A percentile compares a stretch with the other conserved stretches of the same genome.
phyloP scores from a whole-genome alignment of 768 basidiomycete genomes.

The Pulveroboletus sp. region DNA sequence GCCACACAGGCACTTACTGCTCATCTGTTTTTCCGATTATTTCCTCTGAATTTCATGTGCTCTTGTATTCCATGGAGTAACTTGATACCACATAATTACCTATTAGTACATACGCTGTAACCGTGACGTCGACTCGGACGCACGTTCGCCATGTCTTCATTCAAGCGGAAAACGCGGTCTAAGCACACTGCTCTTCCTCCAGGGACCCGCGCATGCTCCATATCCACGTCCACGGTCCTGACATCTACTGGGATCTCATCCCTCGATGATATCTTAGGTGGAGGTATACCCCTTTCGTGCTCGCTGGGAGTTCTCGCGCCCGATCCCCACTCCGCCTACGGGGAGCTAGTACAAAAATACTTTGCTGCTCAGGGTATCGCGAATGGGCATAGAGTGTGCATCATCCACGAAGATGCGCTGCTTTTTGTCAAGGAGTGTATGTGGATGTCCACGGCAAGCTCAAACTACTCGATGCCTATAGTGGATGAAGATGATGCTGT shows the following conservation, averaged over 20 bases:
- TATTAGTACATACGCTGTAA: constrained; percentile 10
- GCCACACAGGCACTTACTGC: too few species aligned
- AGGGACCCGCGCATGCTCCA: constrained; percentile 58
- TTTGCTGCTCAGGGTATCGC: constrained; percentile 85
- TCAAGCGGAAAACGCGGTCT: constrained; percentile 59
- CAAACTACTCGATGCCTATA: constrained; percentile 9
- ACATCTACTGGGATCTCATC: constrained; percentile 89
- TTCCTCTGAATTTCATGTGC: neutral
- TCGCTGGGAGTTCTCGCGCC: constrained; percentile 72
- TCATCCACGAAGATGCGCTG: constrained; percentile 58
- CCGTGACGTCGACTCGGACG: constrained; percentile 13
- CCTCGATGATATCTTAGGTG: constrained; percentile 92
- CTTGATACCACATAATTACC: too few species aligned
- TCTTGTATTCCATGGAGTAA: too few species aligned
- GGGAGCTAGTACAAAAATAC: constrained; percentile 81
- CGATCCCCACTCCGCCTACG: constrained; percentile 83
- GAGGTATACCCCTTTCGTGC: constrained; percentile 82
- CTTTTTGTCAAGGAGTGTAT: constrained; percentile 70
- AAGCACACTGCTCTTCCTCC: constrained; percentile 40
- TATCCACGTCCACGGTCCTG: constrained; percentile 51
- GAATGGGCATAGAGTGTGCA: constrained; percentile 60
- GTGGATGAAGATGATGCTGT: constrained; percentile 33
- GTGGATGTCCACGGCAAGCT: constrained; percentile 55
- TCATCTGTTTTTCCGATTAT: neutral
- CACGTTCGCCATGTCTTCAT: constrained; percentile 71